Evolutionary conservation across 2,329 filamentous ascomycete genomes (phyloP).

Genomic region (Macrophomina pseudophaseolina): DNA sequence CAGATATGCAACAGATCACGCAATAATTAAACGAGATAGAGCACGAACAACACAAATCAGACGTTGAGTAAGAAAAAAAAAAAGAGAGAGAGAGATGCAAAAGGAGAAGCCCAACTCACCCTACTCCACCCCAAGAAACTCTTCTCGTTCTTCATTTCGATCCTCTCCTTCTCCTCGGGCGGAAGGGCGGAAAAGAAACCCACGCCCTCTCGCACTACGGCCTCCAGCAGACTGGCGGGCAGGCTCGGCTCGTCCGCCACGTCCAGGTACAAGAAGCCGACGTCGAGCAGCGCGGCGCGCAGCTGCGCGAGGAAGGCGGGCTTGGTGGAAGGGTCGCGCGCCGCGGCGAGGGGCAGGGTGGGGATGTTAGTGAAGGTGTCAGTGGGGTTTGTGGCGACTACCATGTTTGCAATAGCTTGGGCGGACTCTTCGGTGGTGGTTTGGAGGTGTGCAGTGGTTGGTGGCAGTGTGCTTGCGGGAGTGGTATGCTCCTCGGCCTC

Average conservation of each 20-base stretch:
- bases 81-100: not conserved
- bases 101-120: slow-evolving; percentile 36
- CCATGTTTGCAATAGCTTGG: not conserved
- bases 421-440: not conserved
- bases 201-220: slow-evolving; percentile 71
- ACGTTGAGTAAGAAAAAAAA: not conserved
- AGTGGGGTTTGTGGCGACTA: not conserved
- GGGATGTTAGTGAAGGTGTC: slow-evolving; percentile 73
- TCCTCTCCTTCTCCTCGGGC: slow-evolving; percentile 71
- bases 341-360: slow-evolving; percentile 74
- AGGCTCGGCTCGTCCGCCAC: slow-evolving; percentile 69
- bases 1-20: not conserved
- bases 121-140: slow-evolving; percentile 55
- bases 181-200: slow-evolving; percentile 75
- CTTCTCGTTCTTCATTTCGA: slow-evolving; percentile 58
- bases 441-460: no score
- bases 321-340: slow-evolving; percentile 70
- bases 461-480: no score
- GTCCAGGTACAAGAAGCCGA: slow-evolving; percentile 86
- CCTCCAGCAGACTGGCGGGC: slow-evolving; percentile 65
- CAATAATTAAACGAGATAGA: not conserved
- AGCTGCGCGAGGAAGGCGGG: slow-evolving; percentile 72
- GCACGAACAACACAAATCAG: not conserved
- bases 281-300: slow-evolving; percentile 77
- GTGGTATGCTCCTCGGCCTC: no score